Base-by-base conservation (phyloP, 345 rosid genomes). In the Pelargonium nanum region DNA sequence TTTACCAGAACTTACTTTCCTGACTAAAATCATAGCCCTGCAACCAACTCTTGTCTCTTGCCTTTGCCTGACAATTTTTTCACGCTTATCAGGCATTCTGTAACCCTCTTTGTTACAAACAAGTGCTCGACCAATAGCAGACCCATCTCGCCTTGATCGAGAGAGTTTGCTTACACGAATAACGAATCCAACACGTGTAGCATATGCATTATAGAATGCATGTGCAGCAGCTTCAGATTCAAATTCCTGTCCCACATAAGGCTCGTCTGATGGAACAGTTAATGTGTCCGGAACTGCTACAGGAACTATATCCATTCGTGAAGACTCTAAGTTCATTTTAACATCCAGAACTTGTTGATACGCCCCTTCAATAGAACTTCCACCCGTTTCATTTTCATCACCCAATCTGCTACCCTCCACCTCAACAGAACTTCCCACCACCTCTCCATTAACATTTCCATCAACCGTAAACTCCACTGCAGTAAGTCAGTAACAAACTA, bases 31-130 rank as follows among this genome's bases (percentile, higher is more conserved):
- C 99, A 94, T 94, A 45, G 97, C 99, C 82, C 96, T 79, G 78
- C 99, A 94, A 44, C 99, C 99, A 62, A 94, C 97, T 61, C 99
- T 82, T 0, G 99, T 94, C 74, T 94, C 99, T 7, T 82, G 93
- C 73, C 97, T 82, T 74, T 94, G 99, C 63, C 99, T 88, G 28
- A 94, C 90, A 58, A 90, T 82, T 64, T 88, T 94, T 59, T 94
- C 99, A 19, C 95, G 86, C 66, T 88, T 94, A 72, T 89, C 92
- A 22, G 96, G 91, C 81, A 87, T 78, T 77, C 99, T 81, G 34
- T 76, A 86, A 5, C 99, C 99, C 71, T 94, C 99, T 69, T 85
- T 90, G 74, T 94, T 94, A 72, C 99, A 94, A 54, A 94, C 97
- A 59, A 94, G 93, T 16, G 95, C 92, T 51, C 99, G 85, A 6